A percentile compares a stretch with the other conserved stretches of the same genome.
Conservation (phyloP, 1,139 yeast species). For the Pichia sp. region DNA sequence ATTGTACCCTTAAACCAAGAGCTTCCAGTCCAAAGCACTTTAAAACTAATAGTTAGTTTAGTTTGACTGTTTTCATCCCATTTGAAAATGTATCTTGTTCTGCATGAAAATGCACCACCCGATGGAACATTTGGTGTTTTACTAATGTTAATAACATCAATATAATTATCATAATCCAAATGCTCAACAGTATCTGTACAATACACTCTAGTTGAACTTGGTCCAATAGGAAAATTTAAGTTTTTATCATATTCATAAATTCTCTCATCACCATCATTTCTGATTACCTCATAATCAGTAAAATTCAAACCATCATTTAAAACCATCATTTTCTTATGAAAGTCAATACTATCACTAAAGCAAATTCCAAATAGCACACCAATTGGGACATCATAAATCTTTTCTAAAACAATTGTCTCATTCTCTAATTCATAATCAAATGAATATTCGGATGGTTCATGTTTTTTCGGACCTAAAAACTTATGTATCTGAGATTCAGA, state of each 20-base stretch:
- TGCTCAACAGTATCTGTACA: constrained; percentile 42
- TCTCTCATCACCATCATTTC: constrained; percentile 30
- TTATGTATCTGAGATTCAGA: constrained; percentile 7
- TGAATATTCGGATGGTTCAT: constrained; percentile 29
- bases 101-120: constrained; percentile 48
- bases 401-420: constrained; percentile 31
- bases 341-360: constrained; percentile 40
- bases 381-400: constrained; percentile 37
- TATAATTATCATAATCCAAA: constrained; percentile 27
- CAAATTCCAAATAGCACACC: constrained; percentile 44
- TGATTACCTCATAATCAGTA: constrained; percentile 36
- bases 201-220: constrained; percentile 48
- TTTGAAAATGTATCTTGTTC: constrained; percentile 41
- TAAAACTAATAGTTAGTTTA: constrained; percentile 37
- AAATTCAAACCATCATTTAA: constrained; percentile 45
- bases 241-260: constrained; percentile 40
- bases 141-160: constrained; percentile 31
- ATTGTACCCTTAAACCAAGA: constrained; percentile 53
- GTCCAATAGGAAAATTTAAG: constrained; percentile 51
- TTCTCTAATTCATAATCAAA: constrained; percentile 22
- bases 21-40: constrained; percentile 48
- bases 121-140: constrained; percentile 57
- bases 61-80: constrained; percentile 45
- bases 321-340: constrained; percentile 38
- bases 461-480: constrained; percentile 37